Conservation (phyloP, 805 yeast species). For the Yarrowia hollandica region DNA sequence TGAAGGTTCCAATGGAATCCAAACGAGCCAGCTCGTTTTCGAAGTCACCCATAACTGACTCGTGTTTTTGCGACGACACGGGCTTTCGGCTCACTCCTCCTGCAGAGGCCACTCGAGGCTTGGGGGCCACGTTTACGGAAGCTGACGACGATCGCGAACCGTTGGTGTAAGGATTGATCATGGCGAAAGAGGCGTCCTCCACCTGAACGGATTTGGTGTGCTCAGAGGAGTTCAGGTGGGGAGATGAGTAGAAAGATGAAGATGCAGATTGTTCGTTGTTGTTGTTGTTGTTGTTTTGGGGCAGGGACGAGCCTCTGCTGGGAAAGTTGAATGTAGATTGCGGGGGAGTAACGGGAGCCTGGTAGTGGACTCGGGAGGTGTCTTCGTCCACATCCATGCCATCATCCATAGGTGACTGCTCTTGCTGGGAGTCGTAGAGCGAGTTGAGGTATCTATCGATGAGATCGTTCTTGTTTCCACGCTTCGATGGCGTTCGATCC, state of each 20-base stretch:
- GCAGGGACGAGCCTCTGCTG: neutral
- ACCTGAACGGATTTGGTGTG: constrained; percentile 1
- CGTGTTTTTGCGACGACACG: neutral
- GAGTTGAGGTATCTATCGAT: constrained; percentile 24
- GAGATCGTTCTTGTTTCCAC: constrained; percentile 10
- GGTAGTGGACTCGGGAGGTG: constrained; percentile 4
- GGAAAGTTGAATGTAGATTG: constrained; percentile 8
- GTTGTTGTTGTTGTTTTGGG: too few relatives aligned
- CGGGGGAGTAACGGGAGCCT: neutral
- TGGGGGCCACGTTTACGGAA: constrained; percentile 2
- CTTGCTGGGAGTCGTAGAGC: neutral
- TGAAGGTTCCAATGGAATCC: constrained; percentile 27
- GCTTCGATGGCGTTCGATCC: constrained; percentile 16
- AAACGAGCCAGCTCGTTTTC: constrained; percentile 22
- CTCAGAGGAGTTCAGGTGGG: neutral
- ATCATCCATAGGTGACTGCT: neutral
- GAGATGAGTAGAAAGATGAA: neutral
- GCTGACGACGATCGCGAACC: neutral
- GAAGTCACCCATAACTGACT: neutral
- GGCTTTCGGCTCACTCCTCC: constrained; percentile 7
- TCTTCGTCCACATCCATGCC: constrained; percentile 12
- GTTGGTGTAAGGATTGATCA: constrained; percentile 18
- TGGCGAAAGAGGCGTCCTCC: constrained; percentile 5
- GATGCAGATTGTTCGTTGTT: constrained; percentile 20
- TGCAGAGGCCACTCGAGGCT: constrained; percentile 5